phyloP scores from a whole-genome alignment of 2,329 filamentous ascomycete genomes.

The Cadophora sp. region DNA sequence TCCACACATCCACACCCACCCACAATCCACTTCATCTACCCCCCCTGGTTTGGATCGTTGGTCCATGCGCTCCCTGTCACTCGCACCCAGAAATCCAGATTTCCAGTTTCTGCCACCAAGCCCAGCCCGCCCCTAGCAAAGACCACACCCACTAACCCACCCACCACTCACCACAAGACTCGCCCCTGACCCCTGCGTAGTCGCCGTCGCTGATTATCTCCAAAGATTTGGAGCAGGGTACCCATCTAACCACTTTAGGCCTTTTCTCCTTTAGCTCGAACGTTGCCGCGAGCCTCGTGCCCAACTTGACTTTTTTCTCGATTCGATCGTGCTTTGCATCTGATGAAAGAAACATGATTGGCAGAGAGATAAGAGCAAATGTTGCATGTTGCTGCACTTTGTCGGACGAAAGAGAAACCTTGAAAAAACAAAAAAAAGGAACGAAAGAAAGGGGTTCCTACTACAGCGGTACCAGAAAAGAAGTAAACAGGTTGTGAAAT shows the following conservation, averaged over 20 bases:
- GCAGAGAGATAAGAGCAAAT: conserved; percentile 5
- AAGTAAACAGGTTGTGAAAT: neutral
- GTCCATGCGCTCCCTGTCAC: conserved; percentile 11
- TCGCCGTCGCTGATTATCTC: conserved; percentile 1
- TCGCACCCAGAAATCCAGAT: conserved; percentile 26
- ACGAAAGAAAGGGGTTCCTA: neutral
- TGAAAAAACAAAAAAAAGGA: neutral
- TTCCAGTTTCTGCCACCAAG: conserved; percentile 17
- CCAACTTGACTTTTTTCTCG: neutral
- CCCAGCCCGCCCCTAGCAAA: conserved; percentile 4
- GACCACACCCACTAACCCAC: neutral
- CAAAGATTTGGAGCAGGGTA: neutral
- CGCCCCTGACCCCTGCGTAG: conserved; percentile 15
- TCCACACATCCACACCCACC: neutral
- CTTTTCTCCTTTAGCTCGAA: conserved; percentile 5
- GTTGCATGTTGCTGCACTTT: neutral
- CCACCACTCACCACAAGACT: conserved; percentile 19
- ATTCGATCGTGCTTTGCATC: neutral
- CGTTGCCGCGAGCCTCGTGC: conserved; percentile 15
- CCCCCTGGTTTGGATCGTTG: conserved; percentile 8
- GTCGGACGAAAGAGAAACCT: neutral
- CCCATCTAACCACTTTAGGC: neutral
- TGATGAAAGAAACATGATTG: neutral
- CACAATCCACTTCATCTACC: neutral
- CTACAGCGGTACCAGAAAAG: no score